Base-by-base conservation (phyloP, 495 filamentous ascomycete species). In the Neurospora pannonica region DNA sequence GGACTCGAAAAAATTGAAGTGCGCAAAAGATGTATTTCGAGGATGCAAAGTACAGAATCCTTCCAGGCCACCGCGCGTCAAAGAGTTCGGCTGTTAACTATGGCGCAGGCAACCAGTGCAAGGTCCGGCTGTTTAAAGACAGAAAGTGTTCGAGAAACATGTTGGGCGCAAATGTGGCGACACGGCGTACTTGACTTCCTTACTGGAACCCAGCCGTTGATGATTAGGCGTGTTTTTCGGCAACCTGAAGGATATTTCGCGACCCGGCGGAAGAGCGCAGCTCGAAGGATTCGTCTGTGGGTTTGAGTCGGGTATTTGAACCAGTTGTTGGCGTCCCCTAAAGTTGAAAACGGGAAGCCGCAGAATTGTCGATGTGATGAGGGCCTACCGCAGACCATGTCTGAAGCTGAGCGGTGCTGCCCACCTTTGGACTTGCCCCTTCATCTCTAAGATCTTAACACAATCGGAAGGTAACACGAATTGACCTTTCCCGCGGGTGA, bases 41-140 rank as follows among this genome's bases (percentile, higher is more conserved):
- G 15, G 3, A 8, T 17, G 28, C 3, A 8, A 9, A 15, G 2
- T 2, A 3, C 3, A 34, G 3, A 1, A 17, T 67, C 0, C 0
- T 34, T 19, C 13, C 15, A 67, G 0, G 15, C 54, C 13, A 34
- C 2, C 13, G 8, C 54, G 5, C 21, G 10, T 5, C n/a, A n/a
- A n/a, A n/a, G n/a, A n/a, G n/a, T n/a, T n/a, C 9, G 21, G 9
- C 2, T 0, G 4, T 31, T 17, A 1, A 34, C 54, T 17, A 34
- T 34, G 54, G 54, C 13, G 54, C 54, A 4, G 5, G 15, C 3
- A 48, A 11, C 43, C 19, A 48, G 3, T 48, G 54, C 15, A 8
- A 9, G 54, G 13, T 19, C 15, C 21, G 46, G 46, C 9, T 62
- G 5, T 62, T 3, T 7, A 15, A 4, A 62, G 0, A 19, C 15